These are phyloP conservation scores for Amyloporia xantha DNA, from an alignment of 768 basidiomycete species.

Conservation along the genomic window DNA sequence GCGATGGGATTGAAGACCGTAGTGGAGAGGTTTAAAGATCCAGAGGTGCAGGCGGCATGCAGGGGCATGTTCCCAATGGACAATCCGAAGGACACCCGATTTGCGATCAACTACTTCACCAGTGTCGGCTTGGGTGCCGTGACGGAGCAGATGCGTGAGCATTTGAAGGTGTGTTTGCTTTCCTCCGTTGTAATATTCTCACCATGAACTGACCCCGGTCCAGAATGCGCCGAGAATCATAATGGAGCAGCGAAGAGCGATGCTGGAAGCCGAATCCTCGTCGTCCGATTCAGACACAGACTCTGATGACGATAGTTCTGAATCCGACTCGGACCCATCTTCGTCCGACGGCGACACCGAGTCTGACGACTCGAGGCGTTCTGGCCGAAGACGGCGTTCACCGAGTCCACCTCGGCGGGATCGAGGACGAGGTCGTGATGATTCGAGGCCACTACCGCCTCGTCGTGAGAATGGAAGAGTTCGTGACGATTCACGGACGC, in stretches of 20 bases:
- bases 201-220: slow-evolving; percentile 3
- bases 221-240: slow-evolving; percentile 90
- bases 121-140: slow-evolving; percentile 84
- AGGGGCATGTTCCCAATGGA: slow-evolving; percentile 92
- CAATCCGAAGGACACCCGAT: slow-evolving; percentile 93
- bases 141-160: slow-evolving; percentile 96
- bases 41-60: slow-evolving; percentile 68
- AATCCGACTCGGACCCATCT: slow-evolving; percentile 32
- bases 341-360: slow-evolving; percentile 30
- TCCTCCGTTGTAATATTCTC: neutral
- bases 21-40: slow-evolving; percentile 87
- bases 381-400: slow-evolving; percentile 23
- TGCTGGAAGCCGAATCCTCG: slow-evolving; percentile 63
- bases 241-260: slow-evolving; percentile 89
- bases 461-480: neutral
- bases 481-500: slow-evolving; percentile 20
- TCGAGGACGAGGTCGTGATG: slow-evolving; percentile 10
- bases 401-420: slow-evolving; percentile 27
- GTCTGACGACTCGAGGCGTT: slow-evolving; percentile 23
- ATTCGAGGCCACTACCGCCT: slow-evolving; percentile 18
- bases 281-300: slow-evolving; percentile 35
- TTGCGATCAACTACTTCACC: slow-evolving; percentile 97
- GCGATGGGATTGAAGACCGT: slow-evolving; percentile 82
- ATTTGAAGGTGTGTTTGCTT: slow-evolving; percentile 61
- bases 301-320: slow-evolving; percentile 28